A percentile compares a stretch with the other conserved stretches of the same genome.
These are phyloP conservation scores for Rhodamnia argentea DNA, from an alignment of 345 rosid species.

Conservation along the genomic window DNA sequence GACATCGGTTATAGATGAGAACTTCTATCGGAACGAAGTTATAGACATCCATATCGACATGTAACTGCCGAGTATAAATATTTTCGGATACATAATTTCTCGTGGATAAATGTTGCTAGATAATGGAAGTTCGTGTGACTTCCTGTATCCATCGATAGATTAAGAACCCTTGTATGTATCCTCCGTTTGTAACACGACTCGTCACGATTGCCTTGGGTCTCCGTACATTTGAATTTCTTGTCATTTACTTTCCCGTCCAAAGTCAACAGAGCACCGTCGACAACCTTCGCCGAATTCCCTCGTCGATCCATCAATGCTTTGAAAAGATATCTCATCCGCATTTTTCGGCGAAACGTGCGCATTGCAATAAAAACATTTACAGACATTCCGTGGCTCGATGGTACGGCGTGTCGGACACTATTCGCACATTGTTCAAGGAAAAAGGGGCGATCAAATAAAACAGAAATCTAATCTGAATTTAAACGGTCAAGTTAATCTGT, in stretches of 20 bases:
- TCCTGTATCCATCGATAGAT: background rate
- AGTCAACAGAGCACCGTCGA: background rate
- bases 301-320: rapidly evolving
- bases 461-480: background rate
- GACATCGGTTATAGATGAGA: too few species aligned
- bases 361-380: background rate
- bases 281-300: background rate
- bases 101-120: rapidly evolving
- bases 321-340: background rate
- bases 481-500: background rate
- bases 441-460: background rate
- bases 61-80: rapidly evolving
- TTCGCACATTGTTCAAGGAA: background rate
- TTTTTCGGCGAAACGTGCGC: rapidly evolving
- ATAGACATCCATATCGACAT: rapidly evolving
- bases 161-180: background rate
- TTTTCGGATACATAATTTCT: background rate
- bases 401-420: rapidly evolving
- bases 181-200: background rate
- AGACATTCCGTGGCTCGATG: too few species aligned
- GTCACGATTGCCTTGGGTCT: rapidly evolving
- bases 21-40: background rate
- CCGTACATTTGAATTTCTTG: rapidly evolving
- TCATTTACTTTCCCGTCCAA: background rate
- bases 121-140: rapidly evolving